A percentile compares a stretch with the other conserved stretches of the same genome.
Evolutionary conservation across 2,329 filamentous ascomycete genomes (phyloP).

Genomic region (Calycina herbarum): DNA sequence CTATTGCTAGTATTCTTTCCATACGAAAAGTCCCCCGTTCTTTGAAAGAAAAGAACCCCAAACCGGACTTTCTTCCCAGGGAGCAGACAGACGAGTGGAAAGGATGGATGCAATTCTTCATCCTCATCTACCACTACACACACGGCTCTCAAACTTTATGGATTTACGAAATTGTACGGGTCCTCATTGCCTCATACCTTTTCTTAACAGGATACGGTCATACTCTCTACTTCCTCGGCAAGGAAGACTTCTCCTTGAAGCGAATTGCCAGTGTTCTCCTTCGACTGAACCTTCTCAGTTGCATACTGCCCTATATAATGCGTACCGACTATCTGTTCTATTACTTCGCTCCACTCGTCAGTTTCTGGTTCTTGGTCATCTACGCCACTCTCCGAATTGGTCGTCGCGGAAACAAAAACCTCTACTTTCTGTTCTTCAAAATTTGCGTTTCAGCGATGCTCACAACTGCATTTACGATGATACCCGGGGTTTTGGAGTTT

Average conservation of each 20-base stretch:
- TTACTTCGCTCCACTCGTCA: constrained; percentile 58
- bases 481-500: constrained; percentile 45
- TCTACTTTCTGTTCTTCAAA: constrained; percentile 48
- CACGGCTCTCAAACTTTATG: constrained; percentile 50
- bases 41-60: constrained; percentile 13
- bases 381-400: constrained; percentile 51
- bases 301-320: constrained; percentile 55
- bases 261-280: constrained; percentile 54
- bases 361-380: constrained; percentile 63
- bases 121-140: constrained; percentile 60
- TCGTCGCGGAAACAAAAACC: constrained; percentile 44
- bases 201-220: constrained; percentile 65
- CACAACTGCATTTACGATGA: constrained; percentile 40
- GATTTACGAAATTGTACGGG: constrained; percentile 55
- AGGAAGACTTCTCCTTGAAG: constrained; percentile 55
- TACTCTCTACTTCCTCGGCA: constrained; percentile 56
- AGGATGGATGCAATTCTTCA: constrained; percentile 61
- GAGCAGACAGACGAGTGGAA: constrained; percentile 65
- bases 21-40: constrained; percentile 26
- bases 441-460: constrained; percentile 46
- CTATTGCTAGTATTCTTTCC: constrained; percentile 37
- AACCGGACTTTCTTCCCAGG: constrained; percentile 49
- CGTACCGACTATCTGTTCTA: constrained; percentile 56
- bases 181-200: constrained; percentile 58
- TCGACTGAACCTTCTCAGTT: constrained; percentile 57